Evolutionary conservation across 495 filamentous ascomycete species (phyloP).

Genomic region (Penicillium parvum): DNA sequence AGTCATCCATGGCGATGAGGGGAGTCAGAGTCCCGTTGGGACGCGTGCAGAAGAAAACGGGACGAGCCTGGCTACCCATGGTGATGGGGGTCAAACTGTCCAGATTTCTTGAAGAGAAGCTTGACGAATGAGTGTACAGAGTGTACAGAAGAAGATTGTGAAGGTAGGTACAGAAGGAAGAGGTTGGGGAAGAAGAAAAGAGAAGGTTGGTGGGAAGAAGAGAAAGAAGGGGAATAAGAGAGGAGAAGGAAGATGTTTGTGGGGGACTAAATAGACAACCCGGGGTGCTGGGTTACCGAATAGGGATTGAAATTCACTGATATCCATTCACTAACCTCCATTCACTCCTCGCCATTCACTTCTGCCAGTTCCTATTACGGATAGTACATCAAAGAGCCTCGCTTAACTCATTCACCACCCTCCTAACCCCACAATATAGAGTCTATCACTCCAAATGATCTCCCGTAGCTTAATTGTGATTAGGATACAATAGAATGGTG

Average conservation of each 20-base stretch:
- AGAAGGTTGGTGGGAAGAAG: conserved; percentile 8
- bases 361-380: too few species aligned
- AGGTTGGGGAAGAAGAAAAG: conserved; percentile 3
- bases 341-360: too few species aligned
- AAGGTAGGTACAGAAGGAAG: conserved; percentile 4
- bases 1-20: conserved; percentile 61
- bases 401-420: too few species aligned
- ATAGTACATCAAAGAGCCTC: too few species aligned
- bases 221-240: conserved; percentile 6
- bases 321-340: too few species aligned
- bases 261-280: too few species aligned
- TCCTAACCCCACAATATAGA: too few species aligned
- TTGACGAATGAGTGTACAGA: not conserved
- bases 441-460: too few species aligned
- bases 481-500: too few species aligned
- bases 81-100: not conserved
- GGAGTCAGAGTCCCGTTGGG: conserved; percentile 56
- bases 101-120: not conserved
- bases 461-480: too few species aligned
- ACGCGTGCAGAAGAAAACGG: conserved; percentile 53
- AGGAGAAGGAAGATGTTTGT: conserved; percentile 5
- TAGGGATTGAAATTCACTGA: too few species aligned
- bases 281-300: too few species aligned
- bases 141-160: not conserved
- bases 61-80: conserved; percentile 15